A percentile compares a stretch with the other conserved stretches of the same genome.
These are phyloP conservation scores for Coemansia pectinata DNA, from an alignment of 192 early-diverging fungal genomes.

Conservation along the genomic window DNA sequence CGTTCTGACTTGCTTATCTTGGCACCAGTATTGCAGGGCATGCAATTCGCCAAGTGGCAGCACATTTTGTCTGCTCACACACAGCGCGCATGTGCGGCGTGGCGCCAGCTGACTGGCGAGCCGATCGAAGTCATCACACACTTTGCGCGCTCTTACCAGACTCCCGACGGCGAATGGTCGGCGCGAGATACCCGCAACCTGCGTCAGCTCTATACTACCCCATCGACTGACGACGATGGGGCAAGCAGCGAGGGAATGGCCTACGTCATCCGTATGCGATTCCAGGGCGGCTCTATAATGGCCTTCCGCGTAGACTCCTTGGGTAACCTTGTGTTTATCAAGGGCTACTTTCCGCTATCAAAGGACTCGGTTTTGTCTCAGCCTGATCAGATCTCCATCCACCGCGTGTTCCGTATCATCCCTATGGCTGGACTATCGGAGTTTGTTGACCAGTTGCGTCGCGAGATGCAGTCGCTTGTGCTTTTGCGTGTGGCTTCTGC, in stretches of 20 bases:
- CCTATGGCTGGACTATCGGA: conserved; percentile 29
- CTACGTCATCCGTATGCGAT: conserved; percentile 42
- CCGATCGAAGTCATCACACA: conserved; percentile 50
- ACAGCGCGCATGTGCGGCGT: conserved; percentile 36
- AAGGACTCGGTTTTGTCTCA: background rate
- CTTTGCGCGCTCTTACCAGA: conserved; percentile 27
- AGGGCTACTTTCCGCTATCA: conserved; percentile 43
- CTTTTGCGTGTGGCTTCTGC: conserved; percentile 45
- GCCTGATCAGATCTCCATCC: conserved; percentile 31
- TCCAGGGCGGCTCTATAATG: conserved; percentile 50
- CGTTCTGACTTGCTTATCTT: conserved; percentile 33
- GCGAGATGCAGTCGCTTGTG: conserved; percentile 45
- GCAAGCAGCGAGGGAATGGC: conserved; percentile 11
- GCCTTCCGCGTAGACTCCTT: conserved; percentile 27
- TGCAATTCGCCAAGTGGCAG: conserved; percentile 53
- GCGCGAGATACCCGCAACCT: background rate
- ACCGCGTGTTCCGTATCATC: conserved; percentile 48
- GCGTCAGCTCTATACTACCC: background rate
- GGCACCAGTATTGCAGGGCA: conserved; percentile 39
- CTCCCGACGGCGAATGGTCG: conserved; percentile 5
- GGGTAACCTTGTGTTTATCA: conserved; percentile 37
- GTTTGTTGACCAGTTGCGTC: conserved; percentile 46
- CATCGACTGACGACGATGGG: background rate
- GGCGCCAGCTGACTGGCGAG: conserved; percentile 48
- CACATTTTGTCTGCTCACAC: conserved; percentile 28